These are phyloP conservation scores for Camelina neglecta DNA, from an alignment of 345 rosid species.

Conservation along the genomic window DNA sequence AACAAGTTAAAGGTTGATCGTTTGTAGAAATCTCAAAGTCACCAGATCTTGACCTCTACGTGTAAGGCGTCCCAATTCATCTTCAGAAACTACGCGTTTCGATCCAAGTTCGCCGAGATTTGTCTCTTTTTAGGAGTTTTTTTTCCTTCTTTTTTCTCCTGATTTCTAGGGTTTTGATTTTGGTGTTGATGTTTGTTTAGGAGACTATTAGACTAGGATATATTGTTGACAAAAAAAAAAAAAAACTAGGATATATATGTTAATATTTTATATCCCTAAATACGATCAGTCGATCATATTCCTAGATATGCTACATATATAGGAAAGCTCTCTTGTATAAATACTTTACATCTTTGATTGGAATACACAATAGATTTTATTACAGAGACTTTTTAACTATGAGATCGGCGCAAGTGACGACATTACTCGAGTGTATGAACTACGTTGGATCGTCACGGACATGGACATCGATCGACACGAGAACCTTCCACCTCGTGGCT, in stretches of 20 bases:
- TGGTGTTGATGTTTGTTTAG: conserved; percentile 37
- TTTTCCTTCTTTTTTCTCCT: not conserved
- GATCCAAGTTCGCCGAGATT: not conserved
- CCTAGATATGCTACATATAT: no score
- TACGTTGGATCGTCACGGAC: conserved; percentile 52
- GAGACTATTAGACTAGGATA: conserved; percentile 38
- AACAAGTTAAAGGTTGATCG: not conserved
- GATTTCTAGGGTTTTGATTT: conserved; percentile 5
- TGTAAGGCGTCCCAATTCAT: conserved; percentile 50
- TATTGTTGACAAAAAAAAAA: no score
- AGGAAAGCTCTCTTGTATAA: no score
- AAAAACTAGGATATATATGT: no score
- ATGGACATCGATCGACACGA: conserved; percentile 52
- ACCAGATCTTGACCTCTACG: conserved; percentile 48
- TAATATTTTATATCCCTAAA: no score
- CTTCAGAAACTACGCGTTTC: conserved; percentile 53
- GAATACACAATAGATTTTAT: no score
- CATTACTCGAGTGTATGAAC: conserved; percentile 48
- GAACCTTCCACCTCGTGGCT: conserved; percentile 60
- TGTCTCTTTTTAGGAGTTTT: not conserved
- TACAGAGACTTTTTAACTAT: conserved; percentile 44
- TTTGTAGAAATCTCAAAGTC: conserved; percentile 51
- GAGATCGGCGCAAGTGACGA: conserved; percentile 63
- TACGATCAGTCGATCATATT: no score
- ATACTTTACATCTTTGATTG: no score